phyloP scores from a whole-genome alignment of 2,329 filamentous ascomycete genomes.

The Alternaria postmessia region DNA sequence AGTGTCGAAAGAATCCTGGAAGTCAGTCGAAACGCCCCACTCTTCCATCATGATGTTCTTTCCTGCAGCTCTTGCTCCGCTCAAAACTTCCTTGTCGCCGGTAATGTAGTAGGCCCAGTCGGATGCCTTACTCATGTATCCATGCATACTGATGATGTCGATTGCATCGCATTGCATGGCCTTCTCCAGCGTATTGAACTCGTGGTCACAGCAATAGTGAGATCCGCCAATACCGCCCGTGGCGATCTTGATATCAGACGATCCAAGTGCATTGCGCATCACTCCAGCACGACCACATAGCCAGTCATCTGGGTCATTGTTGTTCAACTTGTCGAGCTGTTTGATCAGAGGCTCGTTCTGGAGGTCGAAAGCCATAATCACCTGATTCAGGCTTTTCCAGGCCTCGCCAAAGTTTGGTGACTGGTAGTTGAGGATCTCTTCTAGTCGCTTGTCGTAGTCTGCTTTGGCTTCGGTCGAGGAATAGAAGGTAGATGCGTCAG shows the following conservation, averaged over 20 bases:
- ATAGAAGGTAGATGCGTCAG: neutral
- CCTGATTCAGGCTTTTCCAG: neutral
- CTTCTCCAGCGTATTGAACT: neutral
- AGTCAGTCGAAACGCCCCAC: neutral
- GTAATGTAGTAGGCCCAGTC: slow-evolving; percentile 2
- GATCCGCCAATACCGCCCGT: neutral
- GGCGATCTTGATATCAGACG: neutral
- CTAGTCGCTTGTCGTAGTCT: slow-evolving; percentile 2
- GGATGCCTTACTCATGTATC: neutral
- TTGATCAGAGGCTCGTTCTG: slow-evolving; percentile 1
- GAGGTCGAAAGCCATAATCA: neutral
- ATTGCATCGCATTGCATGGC: slow-evolving; percentile 2
- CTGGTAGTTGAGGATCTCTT: neutral
- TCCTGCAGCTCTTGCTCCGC: neutral
- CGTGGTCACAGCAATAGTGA: neutral
- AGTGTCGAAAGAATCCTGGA: neutral
- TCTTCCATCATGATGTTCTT: slow-evolving; percentile 3
- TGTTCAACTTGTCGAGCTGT: neutral
- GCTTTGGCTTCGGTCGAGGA: slow-evolving; percentile 3
- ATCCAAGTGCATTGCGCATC: neutral
- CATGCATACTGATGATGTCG: slow-evolving; percentile 1
- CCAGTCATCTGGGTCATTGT: neutral
- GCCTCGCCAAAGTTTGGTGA: neutral
- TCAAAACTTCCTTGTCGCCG: neutral
- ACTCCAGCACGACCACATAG: neutral